Base-by-base conservation (phyloP, 1,284 basidiomycete genomes). In the Apiotrichum gamsii region DNA sequence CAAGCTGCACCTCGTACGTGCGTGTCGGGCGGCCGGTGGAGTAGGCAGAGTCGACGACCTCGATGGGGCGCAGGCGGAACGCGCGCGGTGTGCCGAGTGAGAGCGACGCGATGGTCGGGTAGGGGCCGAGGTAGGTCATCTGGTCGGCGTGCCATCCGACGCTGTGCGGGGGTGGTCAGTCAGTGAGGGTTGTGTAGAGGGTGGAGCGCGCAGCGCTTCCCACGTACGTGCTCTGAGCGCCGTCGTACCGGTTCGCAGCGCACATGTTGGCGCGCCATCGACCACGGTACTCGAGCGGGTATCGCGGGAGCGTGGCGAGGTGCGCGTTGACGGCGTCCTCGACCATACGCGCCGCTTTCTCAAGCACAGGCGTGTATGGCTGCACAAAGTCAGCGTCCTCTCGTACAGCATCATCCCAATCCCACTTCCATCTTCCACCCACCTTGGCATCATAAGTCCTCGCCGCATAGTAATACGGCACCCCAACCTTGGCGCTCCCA, bases 91-190 rank as follows among this genome's bases (percentile, higher is more conserved):
- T 68, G 78, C 90, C 90, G n/a, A 96, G 80, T 54, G 89, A 91
- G 34, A 96, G 71, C 8, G 88, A 91, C 8, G 90, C 91, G 58
- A 96, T 95, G 0, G 91, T 94, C 1, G 88, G 82, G 66, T 85
- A 90, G 5, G 91, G 91, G 2, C 91, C 91, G 11, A 95, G 77
- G 72, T 89, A 74, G 9, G 75, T 75, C 38, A 77, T 56, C 25
- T 75, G 73, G 58, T 78, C 91, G 2, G 88, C 84, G 64, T 94
- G 90, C 67, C 81, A 84, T 0, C 90, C 90, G 4, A 94, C 89
- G 43, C 82, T 82, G 42, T 5, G 13, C 5, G 19, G n/a, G n/a
- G n/a, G n/a, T n/a, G n/a, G 16, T 40, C 15, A 37, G 44, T 24
- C 20, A 9, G 13, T 18, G 14, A 24, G n/a, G n/a, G n/a, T n/a